These are phyloP conservation scores for Camelina neglecta DNA, from an alignment of 345 rosid species.

Conservation along the genomic window DNA sequence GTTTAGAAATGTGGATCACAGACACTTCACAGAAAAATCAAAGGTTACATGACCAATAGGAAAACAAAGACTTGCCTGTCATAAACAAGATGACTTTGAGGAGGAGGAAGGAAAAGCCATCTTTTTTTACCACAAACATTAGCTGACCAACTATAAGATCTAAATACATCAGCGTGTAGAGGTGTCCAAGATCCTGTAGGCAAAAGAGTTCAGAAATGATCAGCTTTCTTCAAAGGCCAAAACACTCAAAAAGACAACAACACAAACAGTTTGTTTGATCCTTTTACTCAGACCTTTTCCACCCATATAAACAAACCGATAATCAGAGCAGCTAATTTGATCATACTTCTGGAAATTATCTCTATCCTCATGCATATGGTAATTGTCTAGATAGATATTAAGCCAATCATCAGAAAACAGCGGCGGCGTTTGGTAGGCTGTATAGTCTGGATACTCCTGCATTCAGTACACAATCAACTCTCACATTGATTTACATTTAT, in stretches of 20 bases:
- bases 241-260: conserved; percentile 35
- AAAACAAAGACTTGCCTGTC: conserved; percentile 61
- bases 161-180: conserved; percentile 94
- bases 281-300: conserved; percentile 67
- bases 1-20: not conserved
- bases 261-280: not conserved
- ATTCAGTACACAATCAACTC: conserved; percentile 22
- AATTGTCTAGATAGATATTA: conserved; percentile 74
- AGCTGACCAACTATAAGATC: conserved; percentile 97
- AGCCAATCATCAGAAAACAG: conserved; percentile 90
- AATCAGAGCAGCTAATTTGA: conserved; percentile 87
- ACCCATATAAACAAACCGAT: conserved; percentile 96
- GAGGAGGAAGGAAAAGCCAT: conserved; percentile 80
- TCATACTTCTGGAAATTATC: conserved; percentile 53
- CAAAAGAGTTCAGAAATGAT: conserved; percentile 32
- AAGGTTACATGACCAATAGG: not conserved
- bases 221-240: conserved; percentile 16
- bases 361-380: conserved; percentile 67
- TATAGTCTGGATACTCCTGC: conserved; percentile 89
- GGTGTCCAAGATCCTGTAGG: conserved; percentile 94
- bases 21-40: not conserved
- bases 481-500: conserved; percentile 6
- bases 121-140: conserved; percentile 87
- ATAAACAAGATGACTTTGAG: conserved; percentile 71
- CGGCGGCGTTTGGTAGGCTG: conserved; percentile 70